Conservation (phyloP, 495 filamentous ascomycete genomes). For the Extremus antarcticus region DNA sequence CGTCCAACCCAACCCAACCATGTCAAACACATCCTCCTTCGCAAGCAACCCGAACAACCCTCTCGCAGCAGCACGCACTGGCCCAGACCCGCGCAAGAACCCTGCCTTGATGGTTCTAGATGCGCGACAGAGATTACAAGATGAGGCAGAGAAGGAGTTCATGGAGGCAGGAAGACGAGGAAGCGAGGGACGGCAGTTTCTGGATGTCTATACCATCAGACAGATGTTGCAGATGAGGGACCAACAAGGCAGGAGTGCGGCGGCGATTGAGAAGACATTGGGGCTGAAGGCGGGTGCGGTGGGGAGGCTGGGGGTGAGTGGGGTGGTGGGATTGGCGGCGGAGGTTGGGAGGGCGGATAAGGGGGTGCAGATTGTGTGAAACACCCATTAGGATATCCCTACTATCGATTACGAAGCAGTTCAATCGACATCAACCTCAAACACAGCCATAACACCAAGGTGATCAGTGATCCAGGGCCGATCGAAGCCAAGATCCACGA, state of each 20-base stretch:
- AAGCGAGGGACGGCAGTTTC: slow-evolving; percentile 42
- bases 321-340: slow-evolving; percentile 34
- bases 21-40: slow-evolving; percentile 46
- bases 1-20: slow-evolving; percentile 49
- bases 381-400: not conserved
- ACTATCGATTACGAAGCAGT: not conserved
- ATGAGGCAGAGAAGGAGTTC: slow-evolving; percentile 47
- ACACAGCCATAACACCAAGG: slow-evolving; percentile 32
- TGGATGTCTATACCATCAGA: slow-evolving; percentile 51
- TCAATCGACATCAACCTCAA: slow-evolving; percentile 1
- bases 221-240: slow-evolving; percentile 53
- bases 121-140: slow-evolving; percentile 44
- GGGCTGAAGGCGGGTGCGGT: slow-evolving; percentile 49
- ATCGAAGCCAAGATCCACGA: slow-evolving; percentile 23
- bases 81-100: slow-evolving; percentile 39
- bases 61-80: slow-evolving; percentile 1
- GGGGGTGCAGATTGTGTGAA: slow-evolving; percentile 14
- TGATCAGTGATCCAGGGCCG: slow-evolving; percentile 43
- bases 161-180: slow-evolving; percentile 37
- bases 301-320: slow-evolving; percentile 41
- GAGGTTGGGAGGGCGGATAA: slow-evolving; percentile 20
- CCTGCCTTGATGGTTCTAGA: slow-evolving; percentile 46
- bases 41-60: slow-evolving; percentile 20
- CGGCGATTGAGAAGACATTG: slow-evolving; percentile 50
- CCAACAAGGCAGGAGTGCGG: slow-evolving; percentile 36